Evolutionary conservation across 208 protist genomes (phyloP), one percentile per base, ranked within the genome.

Genomic region (Trypanosoma brucei): DNA sequence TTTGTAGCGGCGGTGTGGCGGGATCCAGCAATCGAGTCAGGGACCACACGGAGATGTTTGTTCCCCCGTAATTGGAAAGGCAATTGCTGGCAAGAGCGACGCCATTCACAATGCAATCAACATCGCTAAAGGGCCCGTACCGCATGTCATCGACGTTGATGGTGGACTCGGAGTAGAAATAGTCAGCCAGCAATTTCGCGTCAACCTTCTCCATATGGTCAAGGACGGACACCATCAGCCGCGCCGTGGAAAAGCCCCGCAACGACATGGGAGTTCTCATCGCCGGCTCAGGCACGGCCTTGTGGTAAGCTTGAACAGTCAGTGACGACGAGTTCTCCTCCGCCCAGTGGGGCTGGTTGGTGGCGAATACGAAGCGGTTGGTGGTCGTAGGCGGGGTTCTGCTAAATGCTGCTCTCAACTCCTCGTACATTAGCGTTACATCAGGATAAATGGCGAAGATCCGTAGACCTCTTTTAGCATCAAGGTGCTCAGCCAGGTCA

Each of bases 11-110:
- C 1, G 76, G 35, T 36, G 70, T 53, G 3, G 54, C 35, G 22
- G 63, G 68, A 52, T 78, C 40, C n/a, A 88, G 44, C 13, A 76
- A 59, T 33, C 70, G 68, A 3, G 56, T 34, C 42, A 81, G 58
- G 0, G 66, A 78, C 45, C 76, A 55, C 42, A 65, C 70, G 3
- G 40, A 36, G 35, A 88, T 83, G 56, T 42, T 38, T 22, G 68
- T 66, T 3, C 78, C 82, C 13, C 78, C 82, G 72, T 79, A 88
- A 67, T 84, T 88, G 31, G 53, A 40, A 38, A 8, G 39, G 46
- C 63, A 65, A 4, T 30, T 11, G 3, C 40, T 36, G 22, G 30
- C 13, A 31, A 48, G n/a, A n/a, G 52, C n/a, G 35, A 61, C 78
- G 35, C 42, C 40, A 3, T 0, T 55, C 0, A 44, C 14, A 48